Base-by-base conservation (phyloP, 306 rosid genomes). In the Inga leiocalycina region DNA sequence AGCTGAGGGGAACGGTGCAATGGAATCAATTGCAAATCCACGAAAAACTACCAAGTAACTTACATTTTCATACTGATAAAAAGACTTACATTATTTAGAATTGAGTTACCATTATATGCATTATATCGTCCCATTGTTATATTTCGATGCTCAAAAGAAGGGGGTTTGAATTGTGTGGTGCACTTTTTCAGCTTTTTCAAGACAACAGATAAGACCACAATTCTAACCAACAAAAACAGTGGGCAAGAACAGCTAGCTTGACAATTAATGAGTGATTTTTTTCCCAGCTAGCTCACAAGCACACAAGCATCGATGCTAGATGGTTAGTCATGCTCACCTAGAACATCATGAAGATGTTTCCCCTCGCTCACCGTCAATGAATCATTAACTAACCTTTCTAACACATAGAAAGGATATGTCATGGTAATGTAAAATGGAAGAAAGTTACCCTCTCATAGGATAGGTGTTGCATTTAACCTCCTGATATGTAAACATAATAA, bases 1-100 rank as follows among this genome's bases (percentile, higher is more conserved):
- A 88, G 98, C 97, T 77, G 99, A 96, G 88, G 99, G 94, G 74
- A 97, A 86, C 51, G 97, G 91, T 70, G 97, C 89, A 64, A 82
- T 90, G 89, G 94, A 94, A 81, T 24, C 96, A 67, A 77, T 90
- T 65, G 89, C 97, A 71, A 92, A 91, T 90, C 94, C 97, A 81
- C 97, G 85, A 65, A 91, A 84, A 90, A 86, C 81, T 61, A 46
- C 88, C 88, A 84, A 81, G 99, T 96, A 90, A 84, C 51, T 84
- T 69, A 19, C 48, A 61, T 30, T 62, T 62, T 62, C 15, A 24
- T 27, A 12, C 12, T 62, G 68, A 62, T 27, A 62, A 62, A 62
- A 62, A 24, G 88, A 80, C 51, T 83, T 69, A 6, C 48, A 61
- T 20, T 73, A 51, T 68, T 88, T 74, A 62, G 48, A 82, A 62